These are phyloP conservation scores for Trichomonas tenax DNA, from an alignment of 208 protist genomes.

Conservation along the genomic window DNA sequence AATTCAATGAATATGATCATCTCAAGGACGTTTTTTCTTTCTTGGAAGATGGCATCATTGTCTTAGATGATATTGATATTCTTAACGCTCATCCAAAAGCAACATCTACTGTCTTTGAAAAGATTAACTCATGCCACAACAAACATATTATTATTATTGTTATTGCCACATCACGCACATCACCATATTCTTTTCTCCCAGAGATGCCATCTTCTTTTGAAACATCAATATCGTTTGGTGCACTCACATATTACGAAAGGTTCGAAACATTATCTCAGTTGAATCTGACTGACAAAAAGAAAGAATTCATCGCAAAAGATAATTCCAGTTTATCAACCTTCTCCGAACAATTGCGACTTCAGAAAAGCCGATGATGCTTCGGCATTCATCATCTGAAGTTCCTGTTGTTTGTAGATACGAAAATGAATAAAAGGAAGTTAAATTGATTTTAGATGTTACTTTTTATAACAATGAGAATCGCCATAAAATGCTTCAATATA, in stretches of 20 bases:
- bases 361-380: not conserved
- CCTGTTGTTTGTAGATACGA: not conserved
- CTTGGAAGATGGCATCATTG: not conserved
- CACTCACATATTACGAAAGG: not conserved
- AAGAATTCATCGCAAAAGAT: not conserved
- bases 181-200: not conserved
- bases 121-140: not conserved
- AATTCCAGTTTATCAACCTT: not conserved
- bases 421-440: not conserved
- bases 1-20: not conserved
- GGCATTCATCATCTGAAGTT: not conserved
- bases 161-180: not conserved
- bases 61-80: not conserved
- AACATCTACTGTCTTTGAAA: not conserved
- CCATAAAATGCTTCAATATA: not conserved
- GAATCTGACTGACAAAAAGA: not conserved
- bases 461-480: not conserved
- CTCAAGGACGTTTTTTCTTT: not conserved
- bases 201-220: not conserved
- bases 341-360: not conserved
- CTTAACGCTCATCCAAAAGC: not conserved
- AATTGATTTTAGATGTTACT: not conserved
- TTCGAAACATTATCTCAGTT: not conserved
- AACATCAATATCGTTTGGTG: not conserved
- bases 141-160: not conserved